These are phyloP conservation scores for Eragrostis curvula DNA, from an alignment of 176 grass and related monocot species.

Conservation along the genomic window DNA sequence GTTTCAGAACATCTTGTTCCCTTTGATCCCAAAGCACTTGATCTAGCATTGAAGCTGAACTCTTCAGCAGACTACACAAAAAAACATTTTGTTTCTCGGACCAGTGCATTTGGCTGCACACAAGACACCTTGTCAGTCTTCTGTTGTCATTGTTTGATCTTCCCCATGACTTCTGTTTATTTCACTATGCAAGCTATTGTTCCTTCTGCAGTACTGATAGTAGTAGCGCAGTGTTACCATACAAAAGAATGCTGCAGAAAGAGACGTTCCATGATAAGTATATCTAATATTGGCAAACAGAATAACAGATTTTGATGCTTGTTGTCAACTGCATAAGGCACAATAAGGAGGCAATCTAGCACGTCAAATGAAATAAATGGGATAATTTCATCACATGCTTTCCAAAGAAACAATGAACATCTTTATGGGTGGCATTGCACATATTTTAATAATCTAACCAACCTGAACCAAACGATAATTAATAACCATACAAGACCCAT, in stretches of 20 bases:
- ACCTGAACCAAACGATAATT: not conserved
- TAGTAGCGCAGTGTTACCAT: conserved; percentile 54
- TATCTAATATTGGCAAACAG: not conserved
- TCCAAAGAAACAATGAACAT: not conserved
- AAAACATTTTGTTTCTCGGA: not conserved
- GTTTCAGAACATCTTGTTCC: not conserved
- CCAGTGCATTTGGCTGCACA: not conserved
- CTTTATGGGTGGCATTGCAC: no score
- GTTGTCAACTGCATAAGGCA: not conserved
- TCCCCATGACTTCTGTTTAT: not conserved
- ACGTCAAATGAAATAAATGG: not conserved
- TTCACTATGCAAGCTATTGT: not conserved
- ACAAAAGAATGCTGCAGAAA: conserved; percentile 65
- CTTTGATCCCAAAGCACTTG: not conserved
- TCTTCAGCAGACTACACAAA: not conserved
- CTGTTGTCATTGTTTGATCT: conserved; percentile 18
- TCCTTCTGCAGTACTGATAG: conserved; percentile 36
- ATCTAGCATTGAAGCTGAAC: not conserved
- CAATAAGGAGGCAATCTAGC: no score
- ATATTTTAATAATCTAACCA: not conserved
- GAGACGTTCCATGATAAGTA: not conserved
- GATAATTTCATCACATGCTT: not conserved
- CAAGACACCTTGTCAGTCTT: conserved; percentile 29
- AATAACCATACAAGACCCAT: not conserved
- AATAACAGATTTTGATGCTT: not conserved